phyloP scores from a whole-genome alignment of 768 basidiomycete genomes.

The Boletus subcaerulescens region DNA sequence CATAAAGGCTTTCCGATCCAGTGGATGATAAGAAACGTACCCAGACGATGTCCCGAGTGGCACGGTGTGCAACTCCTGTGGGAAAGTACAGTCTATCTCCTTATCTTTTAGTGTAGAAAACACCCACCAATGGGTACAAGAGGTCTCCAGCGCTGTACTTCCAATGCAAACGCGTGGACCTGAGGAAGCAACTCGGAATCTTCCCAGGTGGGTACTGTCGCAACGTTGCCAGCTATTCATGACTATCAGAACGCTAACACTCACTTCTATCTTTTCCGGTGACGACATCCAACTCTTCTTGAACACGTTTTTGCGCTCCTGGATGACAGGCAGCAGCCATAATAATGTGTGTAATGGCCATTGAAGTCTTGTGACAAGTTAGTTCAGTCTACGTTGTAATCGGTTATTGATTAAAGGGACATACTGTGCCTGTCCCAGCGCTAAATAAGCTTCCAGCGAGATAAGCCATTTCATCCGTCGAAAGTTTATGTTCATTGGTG shows the following conservation, averaged over 20 bases:
- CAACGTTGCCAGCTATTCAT: not conserved
- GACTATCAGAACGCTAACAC: not conserved
- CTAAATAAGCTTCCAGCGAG: slow-evolving; percentile 58
- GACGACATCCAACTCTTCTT: slow-evolving; percentile 51
- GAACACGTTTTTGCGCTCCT: slow-evolving; percentile 46
- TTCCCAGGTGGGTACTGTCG: slow-evolving; percentile 34
- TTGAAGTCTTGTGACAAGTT: slow-evolving; percentile 36
- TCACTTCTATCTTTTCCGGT: slow-evolving; percentile 39
- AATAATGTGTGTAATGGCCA: slow-evolving; percentile 48
- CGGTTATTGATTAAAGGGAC: not conserved
- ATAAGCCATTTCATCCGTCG: slow-evolving; percentile 53
- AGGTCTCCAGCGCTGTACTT: slow-evolving; percentile 37
- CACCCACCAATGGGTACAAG: slow-evolving; percentile 23
- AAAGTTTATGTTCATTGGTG: slow-evolving; percentile 43
- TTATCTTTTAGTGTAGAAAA: not conserved
- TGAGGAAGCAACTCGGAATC: slow-evolving; percentile 34
- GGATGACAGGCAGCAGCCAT: slow-evolving; percentile 55
- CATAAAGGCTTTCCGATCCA: slow-evolving; percentile 32
- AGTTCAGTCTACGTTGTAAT: not conserved
- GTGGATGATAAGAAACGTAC: slow-evolving; percentile 26
- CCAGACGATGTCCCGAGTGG: slow-evolving; percentile 62
- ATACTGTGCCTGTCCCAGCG: slow-evolving; percentile 54
- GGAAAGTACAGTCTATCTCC: not conserved
- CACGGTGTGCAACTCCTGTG: slow-evolving; percentile 52
- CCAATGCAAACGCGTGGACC: slow-evolving; percentile 35